Conservation (phyloP, 371 early-diverging fungal genomes). For the Mucor sp. region DNA sequence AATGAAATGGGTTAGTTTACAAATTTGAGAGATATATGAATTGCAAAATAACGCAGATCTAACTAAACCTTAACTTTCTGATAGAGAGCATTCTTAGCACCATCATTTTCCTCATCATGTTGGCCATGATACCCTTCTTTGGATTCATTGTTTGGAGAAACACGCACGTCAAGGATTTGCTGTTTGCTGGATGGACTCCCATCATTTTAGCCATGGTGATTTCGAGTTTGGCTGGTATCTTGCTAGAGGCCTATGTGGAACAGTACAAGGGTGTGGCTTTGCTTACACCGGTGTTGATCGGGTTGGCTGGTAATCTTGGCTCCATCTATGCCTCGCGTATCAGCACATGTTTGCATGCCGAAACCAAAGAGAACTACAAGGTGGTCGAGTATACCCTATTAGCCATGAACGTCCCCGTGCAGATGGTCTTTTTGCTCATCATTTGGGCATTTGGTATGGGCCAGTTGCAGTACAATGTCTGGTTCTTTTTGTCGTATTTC, state of each 20-base stretch:
- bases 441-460: slow-evolving; percentile 63
- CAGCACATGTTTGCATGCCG: slow-evolving; percentile 75
- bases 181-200: slow-evolving; percentile 77
- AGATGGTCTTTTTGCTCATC: slow-evolving; percentile 64
- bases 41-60: background rate
- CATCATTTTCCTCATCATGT: slow-evolving; percentile 45
- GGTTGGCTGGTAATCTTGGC: slow-evolving; percentile 81
- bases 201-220: slow-evolving; percentile 78
- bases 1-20: slow-evolving; percentile 39
- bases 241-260: slow-evolving; percentile 75
- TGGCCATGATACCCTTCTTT: slow-evolving; percentile 57
- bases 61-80: background rate
- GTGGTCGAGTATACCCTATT: slow-evolving; percentile 63
- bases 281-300: slow-evolving; percentile 74
- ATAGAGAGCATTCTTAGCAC: slow-evolving; percentile 54
- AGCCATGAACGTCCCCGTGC: slow-evolving; percentile 73
- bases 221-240: slow-evolving; percentile 75
- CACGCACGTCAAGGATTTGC: slow-evolving; percentile 62
- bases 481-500: slow-evolving; percentile 49
- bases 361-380: slow-evolving; percentile 53
- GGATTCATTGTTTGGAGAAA: slow-evolving; percentile 58
- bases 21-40: slow-evolving; percentile 8
- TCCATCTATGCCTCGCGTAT: slow-evolving; percentile 83
- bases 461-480: slow-evolving; percentile 36
- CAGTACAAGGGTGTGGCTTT: slow-evolving; percentile 77